Evolutionary conservation across 2,329 filamentous ascomycete species (phyloP).

Genomic region (Dothideomycetes sp.): DNA sequence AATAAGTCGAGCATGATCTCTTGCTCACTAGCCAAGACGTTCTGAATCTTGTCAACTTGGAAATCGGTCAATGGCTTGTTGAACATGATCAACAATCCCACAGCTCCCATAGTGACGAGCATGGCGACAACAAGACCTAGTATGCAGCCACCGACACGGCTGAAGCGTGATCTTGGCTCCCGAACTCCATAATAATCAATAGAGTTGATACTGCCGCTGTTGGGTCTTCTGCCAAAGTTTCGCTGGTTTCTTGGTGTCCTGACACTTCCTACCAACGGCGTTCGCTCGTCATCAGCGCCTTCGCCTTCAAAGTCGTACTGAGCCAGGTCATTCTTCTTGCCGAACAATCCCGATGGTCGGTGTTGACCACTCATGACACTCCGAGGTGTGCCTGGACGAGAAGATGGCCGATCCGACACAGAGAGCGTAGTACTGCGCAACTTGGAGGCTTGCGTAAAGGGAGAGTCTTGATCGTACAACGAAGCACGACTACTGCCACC

Average conservation of each 20-base stretch:
- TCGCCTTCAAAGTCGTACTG: slow-evolving; percentile 76
- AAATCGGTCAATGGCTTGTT: slow-evolving; percentile 79
- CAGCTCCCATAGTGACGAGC: slow-evolving; percentile 72
- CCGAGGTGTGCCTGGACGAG: slow-evolving; percentile 58
- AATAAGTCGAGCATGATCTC: slow-evolving; percentile 90
- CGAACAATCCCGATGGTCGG: slow-evolving; percentile 30
- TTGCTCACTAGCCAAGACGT: slow-evolving; percentile 86
- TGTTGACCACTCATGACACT: slow-evolving; percentile 41
- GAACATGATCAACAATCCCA: slow-evolving; percentile 83
- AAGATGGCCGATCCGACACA: slow-evolving; percentile 51
- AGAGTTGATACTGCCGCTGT: slow-evolving; percentile 47
- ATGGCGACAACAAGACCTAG: slow-evolving; percentile 74
- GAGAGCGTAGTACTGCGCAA: slow-evolving; percentile 46
- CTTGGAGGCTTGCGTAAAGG: slow-evolving; percentile 64
- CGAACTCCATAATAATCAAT: slow-evolving; percentile 23
- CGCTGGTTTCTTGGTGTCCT: slow-evolving; percentile 48
- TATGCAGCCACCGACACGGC: slow-evolving; percentile 73
- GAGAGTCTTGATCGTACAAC: slow-evolving; percentile 67
- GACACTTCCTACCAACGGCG: slow-evolving; percentile 62
- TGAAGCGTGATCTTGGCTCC: slow-evolving; percentile 11
- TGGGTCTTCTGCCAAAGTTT: slow-evolving; percentile 44
- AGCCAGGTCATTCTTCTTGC: slow-evolving; percentile 51
- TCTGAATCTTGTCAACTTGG: slow-evolving; percentile 68
- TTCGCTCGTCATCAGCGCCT: slow-evolving; percentile 68
- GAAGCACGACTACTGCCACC: slow-evolving; percentile 60